Conservation (phyloP, 371 early-diverging fungal genomes). For the Syncephalastrum contaminatum region DNA sequence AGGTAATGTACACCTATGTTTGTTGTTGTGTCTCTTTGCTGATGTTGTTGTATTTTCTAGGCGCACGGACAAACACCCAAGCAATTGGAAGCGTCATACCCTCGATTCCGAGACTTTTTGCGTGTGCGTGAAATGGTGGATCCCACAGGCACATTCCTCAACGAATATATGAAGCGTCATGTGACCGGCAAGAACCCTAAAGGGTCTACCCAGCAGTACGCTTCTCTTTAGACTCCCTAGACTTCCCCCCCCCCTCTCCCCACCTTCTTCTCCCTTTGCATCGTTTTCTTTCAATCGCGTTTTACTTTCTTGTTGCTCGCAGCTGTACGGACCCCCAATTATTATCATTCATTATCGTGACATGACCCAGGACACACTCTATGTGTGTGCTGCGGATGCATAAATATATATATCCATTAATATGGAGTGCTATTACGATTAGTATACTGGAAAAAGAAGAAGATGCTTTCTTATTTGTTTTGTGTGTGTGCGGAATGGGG, state of each 20-base stretch:
- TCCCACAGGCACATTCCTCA: slow-evolving; percentile 74
- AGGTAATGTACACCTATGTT: slow-evolving; percentile 34
- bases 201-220: too few species aligned
- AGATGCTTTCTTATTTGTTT: too few species aligned
- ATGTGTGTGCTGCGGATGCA: too few species aligned
- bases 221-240: too few species aligned
- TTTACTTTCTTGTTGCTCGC: not conserved
- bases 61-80: slow-evolving; percentile 60
- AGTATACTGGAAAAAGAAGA: too few species aligned
- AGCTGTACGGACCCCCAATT: too few species aligned
- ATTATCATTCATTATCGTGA: too few species aligned
- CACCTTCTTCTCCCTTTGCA: not conserved
- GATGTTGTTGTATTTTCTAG: slow-evolving; percentile 17
- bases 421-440: too few species aligned
- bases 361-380: too few species aligned
- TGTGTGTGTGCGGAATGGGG: too few species aligned
- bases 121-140: slow-evolving; percentile 62
- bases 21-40: not conserved
- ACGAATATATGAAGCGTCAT: slow-evolving; percentile 73
- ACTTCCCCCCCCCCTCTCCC: too few species aligned
- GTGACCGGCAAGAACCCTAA: slow-evolving; percentile 29
- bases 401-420: too few species aligned
- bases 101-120: slow-evolving; percentile 62
- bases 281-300: not conserved
- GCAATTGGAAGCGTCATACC: slow-evolving; percentile 62